These are phyloP conservation scores for Alliaria petiolata DNA, from an alignment of 345 rosid genomes.

Conservation along the genomic window DNA sequence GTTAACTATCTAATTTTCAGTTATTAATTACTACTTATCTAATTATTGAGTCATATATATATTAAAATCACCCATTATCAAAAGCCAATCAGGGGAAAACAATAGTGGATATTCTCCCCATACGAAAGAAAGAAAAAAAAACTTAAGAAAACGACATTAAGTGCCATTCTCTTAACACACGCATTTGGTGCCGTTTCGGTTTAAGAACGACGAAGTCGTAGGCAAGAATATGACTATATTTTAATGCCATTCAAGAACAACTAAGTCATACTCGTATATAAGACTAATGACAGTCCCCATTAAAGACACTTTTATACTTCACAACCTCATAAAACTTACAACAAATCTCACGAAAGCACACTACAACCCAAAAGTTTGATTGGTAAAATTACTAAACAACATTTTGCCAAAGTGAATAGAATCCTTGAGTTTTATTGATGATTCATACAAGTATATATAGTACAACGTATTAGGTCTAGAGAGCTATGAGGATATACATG, in stretches of 20 bases:
- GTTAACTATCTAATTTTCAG: too few relatives aligned
- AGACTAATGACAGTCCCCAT: conserved; percentile 5
- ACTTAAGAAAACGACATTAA: background rate
- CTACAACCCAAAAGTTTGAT: background rate
- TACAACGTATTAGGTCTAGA: too few relatives aligned
- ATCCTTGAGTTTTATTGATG: too few relatives aligned
- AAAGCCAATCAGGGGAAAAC: background rate
- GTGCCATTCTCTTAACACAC: conserved; percentile 5
- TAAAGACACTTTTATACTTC: conserved; percentile 9
- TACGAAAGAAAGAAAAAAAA: background rate
- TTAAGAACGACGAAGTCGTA: conserved; percentile 13
- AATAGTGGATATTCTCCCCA: background rate
- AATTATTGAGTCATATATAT: too few relatives aligned
- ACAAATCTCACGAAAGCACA: conserved; percentile 22
- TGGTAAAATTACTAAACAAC: background rate
- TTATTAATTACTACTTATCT: too few relatives aligned
- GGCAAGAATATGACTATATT: conserved; percentile 17
- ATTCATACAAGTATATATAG: too few relatives aligned
- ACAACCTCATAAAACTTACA: conserved; percentile 8
- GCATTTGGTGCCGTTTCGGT: conserved; percentile 9
- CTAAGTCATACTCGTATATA: conserved; percentile 15
- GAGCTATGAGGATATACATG: too few relatives aligned
- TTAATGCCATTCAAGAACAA: conserved; percentile 13
- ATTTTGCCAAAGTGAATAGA: too few relatives aligned
- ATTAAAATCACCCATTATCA: too few relatives aligned